Evolutionary conservation across 768 basidiomycete species (phyloP).

Genomic region (Macrolepiota dolichaula): DNA sequence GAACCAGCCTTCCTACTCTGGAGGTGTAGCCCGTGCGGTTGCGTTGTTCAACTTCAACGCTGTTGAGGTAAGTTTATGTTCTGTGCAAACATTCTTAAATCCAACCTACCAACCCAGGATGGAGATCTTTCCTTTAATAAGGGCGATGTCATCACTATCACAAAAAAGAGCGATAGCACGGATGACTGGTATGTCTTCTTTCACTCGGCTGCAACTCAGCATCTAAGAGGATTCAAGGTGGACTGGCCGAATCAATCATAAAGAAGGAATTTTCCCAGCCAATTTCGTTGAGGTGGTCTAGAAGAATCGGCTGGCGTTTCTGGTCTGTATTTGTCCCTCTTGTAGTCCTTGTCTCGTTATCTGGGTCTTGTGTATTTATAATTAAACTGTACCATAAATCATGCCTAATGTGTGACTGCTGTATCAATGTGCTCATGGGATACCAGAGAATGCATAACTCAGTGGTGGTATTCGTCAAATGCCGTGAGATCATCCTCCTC

Average conservation of each 20-base stretch:
- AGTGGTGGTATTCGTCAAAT: constrained; percentile 1
- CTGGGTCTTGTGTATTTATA: background rate
- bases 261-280: constrained; percentile 74
- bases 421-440: background rate
- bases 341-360: background rate
- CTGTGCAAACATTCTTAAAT: background rate
- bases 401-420: background rate
- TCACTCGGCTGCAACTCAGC: background rate
- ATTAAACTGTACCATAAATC: background rate
- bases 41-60: constrained; percentile 74
- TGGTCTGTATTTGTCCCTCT: background rate
- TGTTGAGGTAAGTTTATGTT: constrained; percentile 49
- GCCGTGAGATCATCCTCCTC: constrained; percentile 23
- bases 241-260: constrained; percentile 62
- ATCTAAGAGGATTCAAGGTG: constrained; percentile 47
- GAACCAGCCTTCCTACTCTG: constrained; percentile 40
- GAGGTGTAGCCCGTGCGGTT: constrained; percentile 67
- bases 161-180: constrained; percentile 63
- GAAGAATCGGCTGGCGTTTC: background rate
- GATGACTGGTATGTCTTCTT: constrained; percentile 63
- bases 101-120: constrained; percentile 32
- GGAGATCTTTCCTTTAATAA: constrained; percentile 77
- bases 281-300: constrained; percentile 74
- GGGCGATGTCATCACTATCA: constrained; percentile 70
- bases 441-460: background rate